phyloP scores from a whole-genome alignment of 495 filamentous ascomycete genomes.

The Aspergillus indologenus region DNA sequence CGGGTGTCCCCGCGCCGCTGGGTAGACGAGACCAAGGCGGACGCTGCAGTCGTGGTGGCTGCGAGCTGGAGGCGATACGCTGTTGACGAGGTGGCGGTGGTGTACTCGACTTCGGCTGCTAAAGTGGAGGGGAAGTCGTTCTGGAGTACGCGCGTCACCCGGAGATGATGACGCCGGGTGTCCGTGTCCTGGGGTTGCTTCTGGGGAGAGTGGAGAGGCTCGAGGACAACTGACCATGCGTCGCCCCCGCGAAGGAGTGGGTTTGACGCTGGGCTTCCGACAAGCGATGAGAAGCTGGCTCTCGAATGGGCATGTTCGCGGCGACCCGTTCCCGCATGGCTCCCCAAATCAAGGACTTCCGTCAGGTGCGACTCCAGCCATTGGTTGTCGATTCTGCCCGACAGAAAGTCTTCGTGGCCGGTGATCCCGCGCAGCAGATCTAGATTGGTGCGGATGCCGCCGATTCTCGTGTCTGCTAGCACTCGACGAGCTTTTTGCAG shows the following conservation, averaged over 20 bases:
- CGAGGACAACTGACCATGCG: slow-evolving; percentile 52
- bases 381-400: slow-evolving; percentile 49
- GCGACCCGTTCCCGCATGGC: slow-evolving; percentile 16
- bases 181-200: slow-evolving; percentile 12
- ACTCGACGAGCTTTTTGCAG: slow-evolving; percentile 53
- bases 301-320: slow-evolving; percentile 1
- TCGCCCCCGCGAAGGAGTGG: slow-evolving; percentile 54
- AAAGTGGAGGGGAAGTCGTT: slow-evolving; percentile 58
- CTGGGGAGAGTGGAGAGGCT: slow-evolving; percentile 23
- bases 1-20: slow-evolving; percentile 50
- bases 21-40: slow-evolving; percentile 42
- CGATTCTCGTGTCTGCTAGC: slow-evolving; percentile 50
- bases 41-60: slow-evolving; percentile 47
- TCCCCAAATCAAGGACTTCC: slow-evolving; percentile 34
- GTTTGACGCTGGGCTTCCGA: slow-evolving; percentile 29
- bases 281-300: slow-evolving; percentile 1
- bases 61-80: slow-evolving; percentile 46
- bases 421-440: slow-evolving; percentile 52
- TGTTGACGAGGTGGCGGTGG: slow-evolving; percentile 33
- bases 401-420: slow-evolving; percentile 43
- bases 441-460: slow-evolving; percentile 56
- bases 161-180: slow-evolving; percentile 40
- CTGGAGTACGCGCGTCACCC: slow-evolving; percentile 49
- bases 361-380: slow-evolving; percentile 54
- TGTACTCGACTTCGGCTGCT: slow-evolving; percentile 54